Evolutionary conservation across 495 filamentous ascomycete genomes (phyloP).

Genomic region (Cercophora sp.): DNA sequence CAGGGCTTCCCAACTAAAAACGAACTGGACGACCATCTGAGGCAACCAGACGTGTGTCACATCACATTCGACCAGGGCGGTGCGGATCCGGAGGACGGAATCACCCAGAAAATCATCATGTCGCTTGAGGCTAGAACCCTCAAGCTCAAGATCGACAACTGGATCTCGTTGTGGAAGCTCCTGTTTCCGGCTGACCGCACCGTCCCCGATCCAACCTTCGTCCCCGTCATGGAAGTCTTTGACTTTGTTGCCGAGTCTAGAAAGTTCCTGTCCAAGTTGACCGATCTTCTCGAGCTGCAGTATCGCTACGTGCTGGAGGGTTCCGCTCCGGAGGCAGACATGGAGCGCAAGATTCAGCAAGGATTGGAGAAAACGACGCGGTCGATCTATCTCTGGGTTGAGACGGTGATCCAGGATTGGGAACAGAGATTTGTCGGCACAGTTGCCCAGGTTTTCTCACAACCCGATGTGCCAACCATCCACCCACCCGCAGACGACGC

Average conservation of each 20-base stretch:
- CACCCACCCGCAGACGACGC: constrained; percentile 7
- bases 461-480: not conserved
- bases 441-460: constrained; percentile 15
- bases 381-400: constrained; percentile 29
- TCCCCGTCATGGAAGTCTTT: constrained; percentile 32
- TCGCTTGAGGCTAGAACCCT: constrained; percentile 26
- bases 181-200: constrained; percentile 22
- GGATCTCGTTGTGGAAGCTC: constrained; percentile 27
- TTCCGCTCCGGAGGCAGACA: constrained; percentile 8
- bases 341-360: constrained; percentile 26
- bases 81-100: constrained; percentile 27
- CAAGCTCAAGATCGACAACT: constrained; percentile 30
- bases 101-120: constrained; percentile 29
- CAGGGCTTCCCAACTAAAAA: constrained; percentile 27
- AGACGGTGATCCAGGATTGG: constrained; percentile 29
- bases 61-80: constrained; percentile 24
- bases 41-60: constrained; percentile 19
- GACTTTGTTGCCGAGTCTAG: constrained; percentile 29
- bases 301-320: constrained; percentile 27
- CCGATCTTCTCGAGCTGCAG: constrained; percentile 27
- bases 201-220: constrained; percentile 26
- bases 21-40: constrained; percentile 25
- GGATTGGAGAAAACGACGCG: constrained; percentile 24
- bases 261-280: constrained; percentile 19
- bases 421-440: constrained; percentile 20